Conservation (phyloP, 768 basidiomycete genomes). For the Mycena chlorophos region DNA sequence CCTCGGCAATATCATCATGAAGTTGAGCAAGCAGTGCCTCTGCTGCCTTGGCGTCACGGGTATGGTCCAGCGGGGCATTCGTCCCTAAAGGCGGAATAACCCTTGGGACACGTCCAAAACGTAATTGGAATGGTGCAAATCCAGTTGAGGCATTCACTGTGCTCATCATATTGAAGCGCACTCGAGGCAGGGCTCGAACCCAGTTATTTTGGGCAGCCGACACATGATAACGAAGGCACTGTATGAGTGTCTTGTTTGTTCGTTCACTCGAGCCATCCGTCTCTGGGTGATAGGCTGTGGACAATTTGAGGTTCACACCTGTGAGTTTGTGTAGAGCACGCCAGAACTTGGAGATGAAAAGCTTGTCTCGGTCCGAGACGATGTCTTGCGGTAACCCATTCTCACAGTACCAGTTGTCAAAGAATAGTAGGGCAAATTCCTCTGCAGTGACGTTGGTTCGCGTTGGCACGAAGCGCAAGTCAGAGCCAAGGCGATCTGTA, state of each 20-base stretch:
- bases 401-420: slow-evolving; percentile 24
- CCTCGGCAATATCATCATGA: slow-evolving; percentile 22
- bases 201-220: slow-evolving; percentile 23
- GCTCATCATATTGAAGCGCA: slow-evolving; percentile 27
- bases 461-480: slow-evolving; percentile 13
- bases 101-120: slow-evolving; percentile 16
- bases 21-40: slow-evolving; percentile 12
- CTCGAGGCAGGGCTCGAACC: slow-evolving; percentile 19
- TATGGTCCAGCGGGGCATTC: too few species aligned
- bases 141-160: slow-evolving; percentile 20
- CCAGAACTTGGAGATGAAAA: too few species aligned
- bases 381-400: too few species aligned
- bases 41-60: slow-evolving; percentile 10
- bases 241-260: slow-evolving; percentile 25
- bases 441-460: slow-evolving; percentile 5
- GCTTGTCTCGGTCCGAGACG: too few species aligned
- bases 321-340: too few species aligned
- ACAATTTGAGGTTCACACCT: slow-evolving; percentile 26
- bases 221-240: slow-evolving; percentile 20
- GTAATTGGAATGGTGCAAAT: slow-evolving; percentile 24
- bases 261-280: slow-evolving; percentile 30
- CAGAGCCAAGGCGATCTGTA: slow-evolving; percentile 3
- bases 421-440: slow-evolving; percentile 17
- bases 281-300: slow-evolving; percentile 32
- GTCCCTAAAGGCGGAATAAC: slow-evolving; percentile 23